A percentile compares a stretch with the other conserved stretches of the same genome.
These are phyloP conservation scores for Dryas octopetala DNA, from an alignment of 306 rosid genomes.

Conservation along the genomic window DNA sequence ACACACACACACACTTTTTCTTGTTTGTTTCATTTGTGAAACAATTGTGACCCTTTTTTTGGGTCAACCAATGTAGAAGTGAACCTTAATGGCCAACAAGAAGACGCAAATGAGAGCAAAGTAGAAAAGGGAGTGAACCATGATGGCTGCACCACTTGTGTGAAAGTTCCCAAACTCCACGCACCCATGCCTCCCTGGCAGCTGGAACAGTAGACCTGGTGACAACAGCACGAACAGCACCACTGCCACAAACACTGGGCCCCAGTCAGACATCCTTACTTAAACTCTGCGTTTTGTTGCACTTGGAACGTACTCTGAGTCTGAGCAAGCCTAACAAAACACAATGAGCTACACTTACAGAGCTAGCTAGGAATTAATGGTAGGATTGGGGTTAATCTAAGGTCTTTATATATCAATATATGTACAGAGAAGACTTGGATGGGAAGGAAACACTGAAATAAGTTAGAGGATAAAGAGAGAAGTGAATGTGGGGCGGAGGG, in stretches of 20 bases:
- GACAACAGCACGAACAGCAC: slow-evolving; percentile 67
- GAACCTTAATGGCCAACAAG: slow-evolving; percentile 66
- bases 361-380: background rate
- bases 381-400: background rate
- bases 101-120: slow-evolving; percentile 68
- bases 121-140: slow-evolving; percentile 78
- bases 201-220: slow-evolving; percentile 75
- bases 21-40: background rate
- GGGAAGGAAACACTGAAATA: slow-evolving; percentile 23
- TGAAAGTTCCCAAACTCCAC: slow-evolving; percentile 82
- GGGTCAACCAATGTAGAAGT: slow-evolving; percentile 52
- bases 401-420: background rate
- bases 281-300: no score
- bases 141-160: slow-evolving; percentile 75
- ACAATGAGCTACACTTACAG: no score
- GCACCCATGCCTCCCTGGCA: slow-evolving; percentile 67
- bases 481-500: slow-evolving; percentile 18
- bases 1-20: background rate
- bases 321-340: no score
- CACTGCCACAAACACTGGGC: slow-evolving; percentile 73
- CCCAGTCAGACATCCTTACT: slow-evolving; percentile 68
- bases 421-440: slow-evolving; percentile 26
- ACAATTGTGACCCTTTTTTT: no score
- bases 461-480: background rate
- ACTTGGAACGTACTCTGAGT: no score